Base-by-base conservation (phyloP, 2,329 filamentous ascomycete species). In the Cadophora gregata region DNA sequence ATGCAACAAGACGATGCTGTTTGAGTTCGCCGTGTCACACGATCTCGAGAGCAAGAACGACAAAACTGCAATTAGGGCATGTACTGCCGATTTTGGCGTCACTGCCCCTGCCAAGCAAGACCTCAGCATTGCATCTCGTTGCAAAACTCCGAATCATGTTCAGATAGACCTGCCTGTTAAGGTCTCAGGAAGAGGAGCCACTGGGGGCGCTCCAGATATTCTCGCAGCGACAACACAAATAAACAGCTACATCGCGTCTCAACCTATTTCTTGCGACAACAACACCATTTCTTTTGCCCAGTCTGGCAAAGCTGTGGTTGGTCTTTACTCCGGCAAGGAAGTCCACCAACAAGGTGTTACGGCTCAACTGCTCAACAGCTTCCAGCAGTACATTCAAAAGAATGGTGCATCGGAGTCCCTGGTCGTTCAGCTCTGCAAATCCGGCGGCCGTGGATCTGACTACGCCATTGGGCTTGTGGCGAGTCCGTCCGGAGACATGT, bases 1-100 rank as follows among this genome's bases (percentile, higher is more conserved):
- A 16, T 62, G 59, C 29, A 50, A 62, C 21, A n/a, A 62, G 14
- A 51, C 42, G 16, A 31, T 62, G 42, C 12, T 62, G 21, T 45
- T 62, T 19, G 59, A 62, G 16, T 62, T 62, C 24, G 27, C 42
- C 8, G 29, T 62, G 16, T 45, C 27, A 29, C 27, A 62, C 16
- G 19, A 47, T 16, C 45, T 62, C 50, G 42, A 62, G 19, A 38
- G 47, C 47, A 45, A 45, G 19, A 33, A 53, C 19, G 47, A 45
- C 12, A 45, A 62, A 33, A 48, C 29, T 16, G 47, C 29, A 19
- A 62, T 62, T 9, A 21, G 45, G 16, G 38, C 45, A 31, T 53
- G 50, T 14, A 53, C 50, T 2, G 50, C 50, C 27, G 16, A 53
- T 27, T 53, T 19, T 31, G 25, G 25, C 12, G 8, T 27, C 25